Conservation (phyloP, 2,329 filamentous ascomycete genomes). For the Orbilia javanica region DNA sequence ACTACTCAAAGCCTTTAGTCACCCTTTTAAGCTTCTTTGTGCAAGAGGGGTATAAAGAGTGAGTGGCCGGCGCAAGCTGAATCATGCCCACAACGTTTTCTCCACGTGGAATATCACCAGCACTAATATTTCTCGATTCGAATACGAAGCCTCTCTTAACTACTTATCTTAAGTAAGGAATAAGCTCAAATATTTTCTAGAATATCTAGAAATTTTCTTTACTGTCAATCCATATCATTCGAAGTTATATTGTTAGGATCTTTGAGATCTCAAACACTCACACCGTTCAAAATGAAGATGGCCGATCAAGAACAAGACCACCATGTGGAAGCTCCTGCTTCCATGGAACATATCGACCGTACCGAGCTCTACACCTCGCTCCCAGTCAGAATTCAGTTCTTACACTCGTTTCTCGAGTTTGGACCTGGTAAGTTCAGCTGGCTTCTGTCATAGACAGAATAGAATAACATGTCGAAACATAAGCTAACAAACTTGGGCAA, state of each 20-base stretch:
- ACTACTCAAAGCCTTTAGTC: constrained; percentile 17
- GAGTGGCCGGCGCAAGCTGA: constrained; percentile 16
- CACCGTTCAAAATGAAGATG: constrained; percentile 32
- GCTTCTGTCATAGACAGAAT: background rate
- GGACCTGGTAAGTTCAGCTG: constrained; percentile 71
- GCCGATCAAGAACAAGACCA: constrained; percentile 31
- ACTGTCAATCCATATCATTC: constrained; percentile 8
- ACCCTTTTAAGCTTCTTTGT: constrained; percentile 15
- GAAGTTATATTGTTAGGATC: constrained; percentile 10
- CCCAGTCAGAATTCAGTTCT: constrained; percentile 77
- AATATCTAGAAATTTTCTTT: constrained; percentile 18
- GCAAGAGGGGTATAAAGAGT: constrained; percentile 33
- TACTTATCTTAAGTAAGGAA: constrained; percentile 22
- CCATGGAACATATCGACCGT: constrained; percentile 74
- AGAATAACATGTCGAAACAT: constrained; percentile 9
- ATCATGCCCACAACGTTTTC: constrained; percentile 29
- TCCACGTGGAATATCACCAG: constrained; percentile 29
- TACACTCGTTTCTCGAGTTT: constrained; percentile 82
- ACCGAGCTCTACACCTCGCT: constrained; percentile 79
- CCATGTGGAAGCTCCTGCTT: constrained; percentile 49
- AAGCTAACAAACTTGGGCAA: constrained; percentile 17
- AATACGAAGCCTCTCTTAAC: constrained; percentile 24
- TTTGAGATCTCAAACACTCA: background rate
- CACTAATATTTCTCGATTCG: constrained; percentile 25
- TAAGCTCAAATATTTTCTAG: constrained; percentile 20